A percentile compares a stretch with the other conserved stretches of the same genome.
Evolutionary conservation across 106 monocot genomes (phyloP).

Genomic region (Allium fistulosum): DNA sequence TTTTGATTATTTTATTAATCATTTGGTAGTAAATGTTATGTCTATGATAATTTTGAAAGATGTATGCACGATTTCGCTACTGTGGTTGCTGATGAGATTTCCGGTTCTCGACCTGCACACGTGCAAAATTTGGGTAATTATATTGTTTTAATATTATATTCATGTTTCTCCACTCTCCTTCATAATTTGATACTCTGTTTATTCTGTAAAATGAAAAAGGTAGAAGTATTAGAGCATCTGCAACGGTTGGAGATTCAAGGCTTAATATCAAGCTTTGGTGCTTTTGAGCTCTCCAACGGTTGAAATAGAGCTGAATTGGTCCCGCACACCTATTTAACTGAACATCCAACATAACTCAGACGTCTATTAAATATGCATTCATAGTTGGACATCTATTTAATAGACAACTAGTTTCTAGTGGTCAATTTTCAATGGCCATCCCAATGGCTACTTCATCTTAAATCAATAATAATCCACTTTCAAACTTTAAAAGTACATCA

Average conservation of each 20-base stretch:
- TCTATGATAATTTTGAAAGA: too few species aligned
- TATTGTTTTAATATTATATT: background rate
- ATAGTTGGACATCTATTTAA: too few species aligned
- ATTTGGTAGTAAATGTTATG: too few species aligned
- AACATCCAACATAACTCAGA: too few species aligned
- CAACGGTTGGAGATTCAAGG: background rate
- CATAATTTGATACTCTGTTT: background rate
- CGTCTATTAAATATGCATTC: too few species aligned
- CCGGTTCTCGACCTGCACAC: slow-evolving; percentile 68
- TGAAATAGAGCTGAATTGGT: background rate
- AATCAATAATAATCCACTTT: too few species aligned
- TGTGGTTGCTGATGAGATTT: slow-evolving; percentile 51
- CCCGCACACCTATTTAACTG: too few species aligned
- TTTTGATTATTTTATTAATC: too few species aligned
- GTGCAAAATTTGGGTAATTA: slow-evolving; percentile 78
- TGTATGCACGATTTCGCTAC: slow-evolving; percentile 36
- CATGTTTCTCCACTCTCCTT: background rate
- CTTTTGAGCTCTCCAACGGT: background rate
- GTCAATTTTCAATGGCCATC: too few species aligned
- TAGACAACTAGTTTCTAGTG: too few species aligned
- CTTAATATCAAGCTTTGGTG: background rate
- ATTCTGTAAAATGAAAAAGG: background rate
- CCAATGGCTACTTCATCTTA: too few species aligned
- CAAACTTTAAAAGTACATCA: too few species aligned
- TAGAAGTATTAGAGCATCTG: background rate